phyloP scores from a whole-genome alignment of 1,284 basidiomycete species.

The Apiotrichum veenhuisii region DNA sequence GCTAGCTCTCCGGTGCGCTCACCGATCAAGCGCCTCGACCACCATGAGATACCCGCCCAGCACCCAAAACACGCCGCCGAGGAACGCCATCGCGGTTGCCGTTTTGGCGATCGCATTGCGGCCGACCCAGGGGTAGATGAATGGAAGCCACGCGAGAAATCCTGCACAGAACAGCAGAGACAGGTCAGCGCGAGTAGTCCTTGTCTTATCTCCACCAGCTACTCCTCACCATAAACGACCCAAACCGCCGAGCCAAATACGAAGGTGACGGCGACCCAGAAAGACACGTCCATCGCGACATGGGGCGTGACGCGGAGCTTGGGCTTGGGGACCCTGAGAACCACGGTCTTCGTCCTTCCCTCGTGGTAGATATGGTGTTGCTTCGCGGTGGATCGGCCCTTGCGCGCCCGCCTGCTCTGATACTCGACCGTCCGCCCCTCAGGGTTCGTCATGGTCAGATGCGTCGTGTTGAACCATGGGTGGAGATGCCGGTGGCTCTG shows the following conservation, averaged over 20 bases:
- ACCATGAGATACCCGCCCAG: conserved; percentile 54
- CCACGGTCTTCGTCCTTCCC: neutral
- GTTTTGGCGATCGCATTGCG: neutral
- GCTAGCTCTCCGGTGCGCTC: no score
- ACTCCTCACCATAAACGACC: conserved; percentile 58
- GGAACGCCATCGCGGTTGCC: conserved; percentile 52
- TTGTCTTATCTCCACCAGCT: no score
- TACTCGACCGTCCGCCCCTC: neutral
- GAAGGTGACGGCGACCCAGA: conserved; percentile 40
- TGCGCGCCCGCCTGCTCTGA: neutral
- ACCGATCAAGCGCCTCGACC: conserved; percentile 54
- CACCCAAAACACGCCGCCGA: conserved; percentile 59
- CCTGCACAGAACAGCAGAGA: conserved; percentile 33
- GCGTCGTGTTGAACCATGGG: neutral
- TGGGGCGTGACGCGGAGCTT: conserved; percentile 25
- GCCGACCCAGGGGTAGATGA: neutral
- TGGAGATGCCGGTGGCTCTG: neutral
- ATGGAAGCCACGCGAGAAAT: conserved; percentile 55
- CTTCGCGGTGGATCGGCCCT: neutral
- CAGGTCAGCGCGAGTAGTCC: no score
- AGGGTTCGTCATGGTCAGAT: neutral
- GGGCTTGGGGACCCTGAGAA: conserved; percentile 7
- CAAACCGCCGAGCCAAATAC: conserved; percentile 54
- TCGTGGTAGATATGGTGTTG: neutral
- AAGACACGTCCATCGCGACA: conserved; percentile 30